These are phyloP conservation scores for Solanum chacoense DNA, from an alignment of 305 asterid species.

Conservation along the genomic window DNA sequence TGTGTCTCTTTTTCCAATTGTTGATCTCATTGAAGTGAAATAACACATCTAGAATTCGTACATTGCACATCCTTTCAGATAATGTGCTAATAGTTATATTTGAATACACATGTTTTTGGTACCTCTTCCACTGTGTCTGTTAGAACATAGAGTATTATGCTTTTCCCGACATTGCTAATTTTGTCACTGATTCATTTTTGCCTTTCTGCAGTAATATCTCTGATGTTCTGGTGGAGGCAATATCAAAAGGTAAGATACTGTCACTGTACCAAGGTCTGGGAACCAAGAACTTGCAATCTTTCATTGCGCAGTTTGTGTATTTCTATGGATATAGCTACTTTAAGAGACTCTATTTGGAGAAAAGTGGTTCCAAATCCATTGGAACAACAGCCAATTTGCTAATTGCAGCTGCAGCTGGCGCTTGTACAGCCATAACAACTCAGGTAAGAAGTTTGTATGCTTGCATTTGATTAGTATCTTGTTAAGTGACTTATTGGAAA, in stretches of 20 bases:
- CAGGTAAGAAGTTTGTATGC: constrained; percentile 17
- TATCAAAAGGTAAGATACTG: constrained; percentile 20
- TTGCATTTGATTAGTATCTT: neutral
- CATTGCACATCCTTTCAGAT: neutral
- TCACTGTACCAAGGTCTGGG: constrained; percentile 40
- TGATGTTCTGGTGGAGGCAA: constrained; percentile 30
- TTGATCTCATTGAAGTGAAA: neutral
- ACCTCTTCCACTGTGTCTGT: neutral
- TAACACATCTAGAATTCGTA: neutral
- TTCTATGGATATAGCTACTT: constrained; percentile 38
- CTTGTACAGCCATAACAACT: constrained; percentile 31
- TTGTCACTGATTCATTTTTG: neutral
- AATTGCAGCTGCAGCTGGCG: constrained; percentile 38
- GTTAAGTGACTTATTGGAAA: neutral
- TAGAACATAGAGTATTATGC: neutral
- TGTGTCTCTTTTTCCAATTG: neutral
- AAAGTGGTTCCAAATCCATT: constrained; percentile 28
- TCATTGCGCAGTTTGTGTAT: constrained; percentile 30
- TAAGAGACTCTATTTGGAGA: constrained; percentile 27
- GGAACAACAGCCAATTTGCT: constrained; percentile 33
- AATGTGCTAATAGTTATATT: neutral
- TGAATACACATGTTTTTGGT: neutral
- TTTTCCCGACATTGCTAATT: neutral
- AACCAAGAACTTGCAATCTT: constrained; percentile 31
- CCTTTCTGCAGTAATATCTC: constrained; percentile 24